Conservation (phyloP, 2,329 filamentous ascomycete genomes). For the Trichoderma hamatum region DNA sequence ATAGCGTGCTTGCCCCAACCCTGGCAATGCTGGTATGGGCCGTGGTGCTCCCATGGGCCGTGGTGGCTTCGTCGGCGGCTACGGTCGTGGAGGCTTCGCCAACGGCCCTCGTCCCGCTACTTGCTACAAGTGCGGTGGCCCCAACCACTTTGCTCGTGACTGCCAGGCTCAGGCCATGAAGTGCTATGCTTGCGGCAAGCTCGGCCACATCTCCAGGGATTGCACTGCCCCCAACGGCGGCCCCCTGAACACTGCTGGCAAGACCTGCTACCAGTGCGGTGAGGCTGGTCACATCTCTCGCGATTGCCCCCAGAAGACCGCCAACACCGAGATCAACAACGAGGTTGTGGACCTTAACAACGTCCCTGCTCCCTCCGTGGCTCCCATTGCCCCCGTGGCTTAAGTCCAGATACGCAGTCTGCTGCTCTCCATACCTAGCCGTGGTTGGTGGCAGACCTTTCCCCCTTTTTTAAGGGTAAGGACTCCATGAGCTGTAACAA, state of each 20-base stretch:
- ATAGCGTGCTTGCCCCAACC: slow-evolving; percentile 81
- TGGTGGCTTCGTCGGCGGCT: slow-evolving; percentile 66
- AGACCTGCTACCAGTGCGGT: slow-evolving; percentile 98
- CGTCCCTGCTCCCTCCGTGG: slow-evolving; percentile 50
- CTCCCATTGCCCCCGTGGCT: slow-evolving; percentile 48
- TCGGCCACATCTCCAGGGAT: slow-evolving; percentile 89
- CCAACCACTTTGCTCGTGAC: slow-evolving; percentile 97
- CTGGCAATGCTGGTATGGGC: slow-evolving; percentile 62
- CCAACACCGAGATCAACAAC: slow-evolving; percentile 52
- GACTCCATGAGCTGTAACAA: neutral
- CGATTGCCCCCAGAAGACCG: slow-evolving; percentile 79
- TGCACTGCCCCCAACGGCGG: slow-evolving; percentile 97
- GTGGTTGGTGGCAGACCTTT: slow-evolving; percentile 21
- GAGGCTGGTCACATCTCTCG: slow-evolving; percentile 95
- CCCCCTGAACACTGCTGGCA: slow-evolving; percentile 91
- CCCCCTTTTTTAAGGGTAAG: slow-evolving; percentile 5
- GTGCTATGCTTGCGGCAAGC: slow-evolving; percentile 95
- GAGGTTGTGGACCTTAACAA: slow-evolving; percentile 51
- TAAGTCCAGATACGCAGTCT: slow-evolving; percentile 33
- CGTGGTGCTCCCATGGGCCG: slow-evolving; percentile 70
- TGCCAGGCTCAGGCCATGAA: slow-evolving; percentile 99
- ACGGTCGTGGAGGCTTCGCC: slow-evolving; percentile 74
- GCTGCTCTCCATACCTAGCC: neutral
- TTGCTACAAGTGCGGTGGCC: slow-evolving; percentile 77
- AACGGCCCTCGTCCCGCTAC: slow-evolving; percentile 70